Conservation (phyloP, 331 rosid species). For the Dryas integrifolia region DNA sequence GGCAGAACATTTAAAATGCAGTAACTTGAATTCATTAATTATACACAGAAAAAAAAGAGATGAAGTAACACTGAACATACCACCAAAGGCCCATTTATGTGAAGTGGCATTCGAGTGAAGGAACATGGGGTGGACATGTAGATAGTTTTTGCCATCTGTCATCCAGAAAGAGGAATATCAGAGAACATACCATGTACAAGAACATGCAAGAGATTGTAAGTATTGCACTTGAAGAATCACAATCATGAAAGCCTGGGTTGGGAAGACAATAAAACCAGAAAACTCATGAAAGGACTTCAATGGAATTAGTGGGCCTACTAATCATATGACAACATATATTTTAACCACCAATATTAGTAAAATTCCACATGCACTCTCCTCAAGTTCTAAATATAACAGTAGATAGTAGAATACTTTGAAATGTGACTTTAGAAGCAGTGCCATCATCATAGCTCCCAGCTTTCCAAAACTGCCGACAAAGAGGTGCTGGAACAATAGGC, state of each 20-base stretch:
- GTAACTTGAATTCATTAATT: slow-evolving; percentile 1
- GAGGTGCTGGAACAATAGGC: slow-evolving; percentile 49
- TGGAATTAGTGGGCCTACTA: background rate
- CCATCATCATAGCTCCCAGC: slow-evolving; percentile 58
- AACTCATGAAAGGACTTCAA: background rate
- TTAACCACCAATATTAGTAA: slow-evolving; percentile 3
- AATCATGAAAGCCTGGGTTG: background rate
- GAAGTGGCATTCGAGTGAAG: slow-evolving; percentile 95
- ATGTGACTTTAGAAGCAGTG: slow-evolving; percentile 36
- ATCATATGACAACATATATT: background rate
- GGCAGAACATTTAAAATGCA: background rate
- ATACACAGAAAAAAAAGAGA: slow-evolving; percentile 31
- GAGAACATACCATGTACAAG: background rate
- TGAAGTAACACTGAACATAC: slow-evolving; percentile 43
- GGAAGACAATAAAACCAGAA: background rate
- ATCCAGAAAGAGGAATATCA: background rate
- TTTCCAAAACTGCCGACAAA: slow-evolving; percentile 74
- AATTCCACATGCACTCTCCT: slow-evolving; percentile 8
- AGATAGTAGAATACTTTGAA: slow-evolving; percentile 50
- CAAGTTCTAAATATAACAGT: slow-evolving; percentile 12
- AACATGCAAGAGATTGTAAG: background rate
- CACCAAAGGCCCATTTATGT: slow-evolving; percentile 90
- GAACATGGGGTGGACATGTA: slow-evolving; percentile 68
- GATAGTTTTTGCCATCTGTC: slow-evolving; percentile 47
- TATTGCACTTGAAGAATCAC: background rate